Evolutionary conservation across 176 grass and related monocot genomes (phyloP).

Genomic region (Juncus effusus): DNA sequence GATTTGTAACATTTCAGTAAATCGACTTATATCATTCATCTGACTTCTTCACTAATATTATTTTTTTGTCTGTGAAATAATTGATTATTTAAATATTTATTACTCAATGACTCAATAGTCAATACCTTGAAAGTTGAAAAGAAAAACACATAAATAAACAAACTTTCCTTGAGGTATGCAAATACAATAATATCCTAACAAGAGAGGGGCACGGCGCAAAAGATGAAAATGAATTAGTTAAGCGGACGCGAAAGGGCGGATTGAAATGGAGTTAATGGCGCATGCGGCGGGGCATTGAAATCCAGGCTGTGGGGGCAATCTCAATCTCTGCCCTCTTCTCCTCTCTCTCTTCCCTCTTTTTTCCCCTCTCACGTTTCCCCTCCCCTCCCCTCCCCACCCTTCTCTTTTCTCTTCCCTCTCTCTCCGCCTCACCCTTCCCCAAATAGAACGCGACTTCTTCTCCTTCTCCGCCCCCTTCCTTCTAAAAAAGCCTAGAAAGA

Average conservation of each 20-base stretch:
- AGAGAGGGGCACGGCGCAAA: background rate
- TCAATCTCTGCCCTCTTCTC: slow-evolving; percentile 1
- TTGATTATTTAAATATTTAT: too few species aligned
- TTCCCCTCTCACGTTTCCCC: slow-evolving; percentile 31
- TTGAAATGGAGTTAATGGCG: slow-evolving; percentile 25
- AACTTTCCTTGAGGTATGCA: too few species aligned
- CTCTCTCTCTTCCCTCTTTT: slow-evolving; percentile 2
- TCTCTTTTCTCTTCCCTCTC: background rate
- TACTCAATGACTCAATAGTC: too few species aligned
- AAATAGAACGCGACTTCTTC: slow-evolving; percentile 1
- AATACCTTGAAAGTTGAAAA: too few species aligned
- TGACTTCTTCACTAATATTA: too few species aligned
- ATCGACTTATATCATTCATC: too few species aligned
- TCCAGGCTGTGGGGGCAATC: slow-evolving; percentile 28
- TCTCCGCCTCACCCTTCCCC: background rate
- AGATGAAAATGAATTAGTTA: slow-evolving; percentile 1
- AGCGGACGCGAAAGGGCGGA: slow-evolving; percentile 30
- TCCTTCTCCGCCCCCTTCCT: background rate
- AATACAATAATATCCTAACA: too few species aligned
- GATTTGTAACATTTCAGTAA: too few species aligned
- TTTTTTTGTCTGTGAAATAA: too few species aligned
- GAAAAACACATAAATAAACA: too few species aligned
- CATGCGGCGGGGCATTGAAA: slow-evolving; percentile 30
- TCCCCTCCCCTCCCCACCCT: slow-evolving; percentile 3
- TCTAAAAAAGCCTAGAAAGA: slow-evolving; percentile 1